Base-by-base conservation (phyloP, 2,329 filamentous ascomycete species). In the Cytospora piceae region DNA sequence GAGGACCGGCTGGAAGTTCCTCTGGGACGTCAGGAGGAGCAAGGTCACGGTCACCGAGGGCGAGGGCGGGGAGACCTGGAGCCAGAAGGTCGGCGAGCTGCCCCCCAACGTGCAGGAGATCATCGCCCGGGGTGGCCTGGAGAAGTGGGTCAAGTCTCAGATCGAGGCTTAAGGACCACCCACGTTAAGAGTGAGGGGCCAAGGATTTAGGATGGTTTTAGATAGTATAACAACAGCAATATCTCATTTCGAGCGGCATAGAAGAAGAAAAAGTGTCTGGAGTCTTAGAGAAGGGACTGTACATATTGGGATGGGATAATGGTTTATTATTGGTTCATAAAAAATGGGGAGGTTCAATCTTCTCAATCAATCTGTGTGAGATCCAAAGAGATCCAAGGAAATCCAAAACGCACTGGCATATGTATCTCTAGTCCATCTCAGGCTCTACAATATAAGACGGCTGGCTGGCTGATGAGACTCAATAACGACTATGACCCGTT, bases 101-200 rank as follows among this genome's bases (percentile, higher is more conserved):
- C 91, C 92, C 17, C 87, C 90, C 0, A 96, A 94, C 73, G 90
- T 97, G 63, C 93, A 97, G 76, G 91, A 91, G 73, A 93, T 94
- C 64, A 92, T 94, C 72, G 90, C 91, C 0, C 77, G 83, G 58
- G 92, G 92, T 2, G 93, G 93, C 0, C 74, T 96, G 67, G 91
- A 94, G 81, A 89, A 88, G 69, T 96, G 92, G 93, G 90, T 95
- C 12, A 90, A 90, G 83, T 82, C 83, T 64, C 82, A 91, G 75
- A 90, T 93, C 72, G 76, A 68, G 52, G 70, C 67, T 20, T 63
- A 66, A 52, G 27, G 27, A 5, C 3, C 27, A 5, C 3, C 27
- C 27, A 5, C 27, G 5, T 29, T 29, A 29, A 29, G 27, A 29
- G 27, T 5, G 27, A 29, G 27, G 27, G 27, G 27, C 27, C 27